Evolutionary conservation across 768 basidiomycete genomes (phyloP).

Genomic region (Panus rudis): DNA sequence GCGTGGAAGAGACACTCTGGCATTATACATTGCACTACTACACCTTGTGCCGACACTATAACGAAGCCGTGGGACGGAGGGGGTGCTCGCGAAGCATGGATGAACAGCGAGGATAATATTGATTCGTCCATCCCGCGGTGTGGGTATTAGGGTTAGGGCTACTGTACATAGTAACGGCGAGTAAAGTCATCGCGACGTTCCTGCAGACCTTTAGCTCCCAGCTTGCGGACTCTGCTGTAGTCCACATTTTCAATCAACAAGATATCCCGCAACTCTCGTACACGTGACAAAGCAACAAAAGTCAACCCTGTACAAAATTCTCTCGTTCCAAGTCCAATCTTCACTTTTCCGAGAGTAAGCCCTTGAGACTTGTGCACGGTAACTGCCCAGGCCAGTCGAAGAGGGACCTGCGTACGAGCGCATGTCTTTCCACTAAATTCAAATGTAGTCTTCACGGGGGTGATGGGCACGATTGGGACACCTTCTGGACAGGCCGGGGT

Average conservation of each 20-base stretch:
- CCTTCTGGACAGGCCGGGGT: slow-evolving; percentile 3
- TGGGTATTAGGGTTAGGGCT: no score
- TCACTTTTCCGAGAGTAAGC: not conserved
- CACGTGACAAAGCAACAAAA: slow-evolving; percentile 12
- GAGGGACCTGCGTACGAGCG: slow-evolving; percentile 2
- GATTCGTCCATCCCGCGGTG: no score
- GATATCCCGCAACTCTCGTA: slow-evolving; percentile 2
- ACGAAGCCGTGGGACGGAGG: no score
- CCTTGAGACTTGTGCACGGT: slow-evolving; percentile 1
- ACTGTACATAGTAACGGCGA: not conserved
- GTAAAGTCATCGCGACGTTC: not conserved
- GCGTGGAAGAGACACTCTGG: no score
- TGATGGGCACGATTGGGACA: slow-evolving; percentile 14
- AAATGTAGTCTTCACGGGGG: slow-evolving; percentile 8
- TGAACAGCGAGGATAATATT: no score
- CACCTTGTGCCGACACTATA: no score
- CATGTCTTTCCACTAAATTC: slow-evolving; percentile 5
- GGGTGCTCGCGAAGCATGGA: no score
- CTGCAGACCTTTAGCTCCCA: not conserved
- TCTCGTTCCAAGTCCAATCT: slow-evolving; percentile 1
- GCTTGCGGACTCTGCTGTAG: not conserved
- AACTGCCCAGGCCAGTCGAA: not conserved
- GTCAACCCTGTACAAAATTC: slow-evolving; percentile 14
- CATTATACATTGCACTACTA: no score
- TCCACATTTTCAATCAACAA: not conserved